Conservation (phyloP, 2,329 filamentous ascomycete species). For the Daldinia eschscholtzii region DNA sequence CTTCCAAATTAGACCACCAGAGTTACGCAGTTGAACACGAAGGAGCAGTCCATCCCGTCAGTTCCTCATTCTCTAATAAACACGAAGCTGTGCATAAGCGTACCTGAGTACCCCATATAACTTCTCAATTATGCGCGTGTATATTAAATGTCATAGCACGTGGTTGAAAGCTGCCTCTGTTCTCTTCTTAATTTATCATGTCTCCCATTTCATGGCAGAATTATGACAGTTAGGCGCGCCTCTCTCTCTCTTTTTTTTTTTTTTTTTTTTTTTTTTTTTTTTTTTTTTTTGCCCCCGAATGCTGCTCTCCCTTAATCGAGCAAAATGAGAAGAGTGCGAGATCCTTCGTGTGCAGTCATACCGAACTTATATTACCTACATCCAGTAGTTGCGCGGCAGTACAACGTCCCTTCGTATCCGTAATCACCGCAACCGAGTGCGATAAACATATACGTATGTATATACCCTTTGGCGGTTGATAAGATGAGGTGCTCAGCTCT, state of each 20-base stretch:
- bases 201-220: not conserved
- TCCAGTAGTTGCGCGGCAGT: not conserved
- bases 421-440: not conserved
- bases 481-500: not conserved
- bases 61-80: not conserved
- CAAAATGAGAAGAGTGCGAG: not conserved
- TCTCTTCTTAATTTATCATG: not conserved
- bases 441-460: not conserved
- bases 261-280: no score
- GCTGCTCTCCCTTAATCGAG: not conserved
- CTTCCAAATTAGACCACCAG: no score
- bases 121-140: not conserved
- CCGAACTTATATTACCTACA: slow-evolving; percentile 13
- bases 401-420: slow-evolving; percentile 5
- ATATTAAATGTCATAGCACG: not conserved
- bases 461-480: not conserved
- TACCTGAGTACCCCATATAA: not conserved
- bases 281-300: not conserved
- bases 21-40: no score
- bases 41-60: no score
- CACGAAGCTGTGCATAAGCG: not conserved
- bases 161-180: not conserved
- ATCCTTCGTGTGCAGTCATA: not conserved
- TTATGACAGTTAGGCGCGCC: not conserved
- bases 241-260: no score